Conservation (phyloP, 306 rosid genomes). For the Lablab purpureus region DNA sequence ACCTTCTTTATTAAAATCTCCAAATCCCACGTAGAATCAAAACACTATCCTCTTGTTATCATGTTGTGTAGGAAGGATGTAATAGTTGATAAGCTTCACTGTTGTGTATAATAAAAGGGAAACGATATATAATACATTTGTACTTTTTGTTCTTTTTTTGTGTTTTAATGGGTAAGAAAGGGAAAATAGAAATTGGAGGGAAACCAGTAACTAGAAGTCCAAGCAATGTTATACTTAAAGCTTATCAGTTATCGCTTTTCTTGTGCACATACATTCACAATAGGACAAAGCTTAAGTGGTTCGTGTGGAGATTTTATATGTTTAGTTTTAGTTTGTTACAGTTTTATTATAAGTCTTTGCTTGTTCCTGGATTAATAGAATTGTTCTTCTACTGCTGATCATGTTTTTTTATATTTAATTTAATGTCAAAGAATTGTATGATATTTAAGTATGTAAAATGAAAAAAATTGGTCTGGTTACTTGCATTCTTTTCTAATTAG, state of each 20-base stretch:
- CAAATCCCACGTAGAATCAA: background rate
- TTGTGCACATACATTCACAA: background rate
- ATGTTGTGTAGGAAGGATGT: background rate
- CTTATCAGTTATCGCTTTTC: background rate
- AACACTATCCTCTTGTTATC: background rate
- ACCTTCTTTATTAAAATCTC: conserved; percentile 22
- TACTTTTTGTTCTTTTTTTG: background rate
- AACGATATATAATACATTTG: background rate
- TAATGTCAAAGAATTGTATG: conserved; percentile 25
- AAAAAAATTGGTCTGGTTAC: conserved; percentile 36
- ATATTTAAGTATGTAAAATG: conserved; percentile 40
- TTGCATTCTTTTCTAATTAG: conserved; percentile 62
- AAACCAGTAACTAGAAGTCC: background rate
- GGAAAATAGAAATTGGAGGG: background rate
- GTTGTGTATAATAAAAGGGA: conserved; percentile 17
- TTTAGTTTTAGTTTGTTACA: background rate
- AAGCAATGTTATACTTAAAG: background rate
- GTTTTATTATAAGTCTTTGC: background rate
- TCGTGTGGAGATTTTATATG: background rate
- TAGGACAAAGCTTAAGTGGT: conserved; percentile 10
- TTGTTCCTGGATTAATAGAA: background rate
- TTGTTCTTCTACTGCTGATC: conserved; percentile 9
- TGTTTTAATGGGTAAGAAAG: background rate
- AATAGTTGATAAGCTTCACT: background rate
- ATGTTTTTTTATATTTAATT: conserved; percentile 1